phyloP scores from a whole-genome alignment of 129 eudicot genomes.

The Daucus carota region DH1_v3.0 NC_030389.2:1104001-1104500 shows the following conservation, averaged over 20 bases:
- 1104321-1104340: too few relatives aligned
- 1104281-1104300: too few relatives aligned
- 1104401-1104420: background rate
- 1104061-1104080: background rate
- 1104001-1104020: background rate
- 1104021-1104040: conserved; percentile 14
- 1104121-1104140: background rate
- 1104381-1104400: background rate
- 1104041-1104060: background rate
- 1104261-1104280: background rate
- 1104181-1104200: background rate
- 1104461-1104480: background rate
- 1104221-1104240: background rate
- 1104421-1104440: background rate
- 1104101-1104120: too few relatives aligned
- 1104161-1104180: background rate
- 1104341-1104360: too few relatives aligned
- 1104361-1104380: too few relatives aligned
- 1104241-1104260: background rate
- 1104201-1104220: background rate
- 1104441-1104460: background rate
- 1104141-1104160: background rate
- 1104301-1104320: too few relatives aligned
- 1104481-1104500: background rate
- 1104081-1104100: background rate